Evolutionary conservation across 2,329 filamentous ascomycete genomes (phyloP), one percentile per base, ranked within the genome.

Genomic region (Alternaria dauci): DNA sequence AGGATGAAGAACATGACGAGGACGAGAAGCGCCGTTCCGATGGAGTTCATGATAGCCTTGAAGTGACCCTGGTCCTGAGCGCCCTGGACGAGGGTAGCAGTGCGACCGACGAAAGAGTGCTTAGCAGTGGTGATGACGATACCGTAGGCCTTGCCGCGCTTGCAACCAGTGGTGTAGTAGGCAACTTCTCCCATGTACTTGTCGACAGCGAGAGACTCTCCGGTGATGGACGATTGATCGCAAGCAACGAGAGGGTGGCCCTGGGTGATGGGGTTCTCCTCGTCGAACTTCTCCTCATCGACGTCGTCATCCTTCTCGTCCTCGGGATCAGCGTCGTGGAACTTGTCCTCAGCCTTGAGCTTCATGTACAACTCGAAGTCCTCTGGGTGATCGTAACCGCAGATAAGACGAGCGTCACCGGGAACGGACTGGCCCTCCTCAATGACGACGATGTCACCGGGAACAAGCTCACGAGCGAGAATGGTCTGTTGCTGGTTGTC

Each of bases 41-140:
- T 92, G 76, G 87, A 89, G 86, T 92, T 89, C 90, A 92, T 92
- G 84, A 92, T 90, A 68, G 89, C 89, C 84, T 93, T 92, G 62
- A 71, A 73, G 56, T 68, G 70, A 81, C 90, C 90, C 75, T 88
- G 86, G 79, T 92, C 90, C 81, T 91, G 85, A 68, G 90, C 90
- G 68, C 89, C 90, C 81, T 91, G 87, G 52, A 92, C 90, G 52
- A 92, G 85, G 70, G 87, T 86, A 63, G 90, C 90, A 70, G 90
- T 92, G 78, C 87, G 88, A 81, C 90, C 90, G 78, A 92, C 90
- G 82, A 92, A 93, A 60, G 90, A 92, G 80, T 87, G 85, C 76
- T 85, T 87, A 57, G 90, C 90, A 64, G 88, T 87, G 67, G 88
- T 86, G 61, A 86, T 86, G 73, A 88, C 85, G 65, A 93, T 84